A percentile compares a stretch with the other conserved stretches of the same genome.
Conservation (phyloP, 2,329 filamentous ascomycete species). For the Sporothrix globosa region DNA sequence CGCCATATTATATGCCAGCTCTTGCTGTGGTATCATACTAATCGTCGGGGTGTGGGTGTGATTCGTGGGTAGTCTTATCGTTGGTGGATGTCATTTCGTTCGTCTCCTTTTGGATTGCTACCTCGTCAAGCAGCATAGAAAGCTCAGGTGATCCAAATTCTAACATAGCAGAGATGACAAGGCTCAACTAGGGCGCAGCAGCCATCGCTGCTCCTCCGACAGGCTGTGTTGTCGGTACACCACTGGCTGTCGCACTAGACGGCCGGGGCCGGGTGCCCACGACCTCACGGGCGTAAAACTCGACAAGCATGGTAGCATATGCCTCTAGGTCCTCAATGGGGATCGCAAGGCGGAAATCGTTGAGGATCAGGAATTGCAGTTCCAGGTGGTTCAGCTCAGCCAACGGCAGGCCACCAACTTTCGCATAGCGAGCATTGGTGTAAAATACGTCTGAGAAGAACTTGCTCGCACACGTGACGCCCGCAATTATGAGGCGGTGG, state of each 20-base stretch:
- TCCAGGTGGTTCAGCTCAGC: constrained; percentile 95
- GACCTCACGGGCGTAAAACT: constrained; percentile 94
- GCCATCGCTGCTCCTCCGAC: neutral
- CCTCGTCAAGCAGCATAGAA: neutral
- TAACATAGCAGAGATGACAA: neutral
- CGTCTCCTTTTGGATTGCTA: neutral
- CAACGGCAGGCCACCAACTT: constrained; percentile 92
- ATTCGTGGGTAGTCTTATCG: neutral
- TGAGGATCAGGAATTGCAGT: constrained; percentile 90
- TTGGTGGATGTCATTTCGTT: neutral
- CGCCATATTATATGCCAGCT: neutral
- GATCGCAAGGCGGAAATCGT: constrained; percentile 92
- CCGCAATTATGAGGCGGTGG: constrained; percentile 92
- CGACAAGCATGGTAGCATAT: constrained; percentile 97
- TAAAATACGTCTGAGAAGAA: constrained; percentile 99
- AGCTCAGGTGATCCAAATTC: neutral
- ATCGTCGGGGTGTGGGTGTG: neutral
- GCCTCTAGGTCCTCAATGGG: constrained; percentile 94
- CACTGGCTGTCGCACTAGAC: neutral
- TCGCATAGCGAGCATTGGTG: constrained; percentile 97
- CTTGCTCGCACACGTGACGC: constrained; percentile 97
- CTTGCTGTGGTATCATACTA: neutral
- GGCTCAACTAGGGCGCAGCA: constrained; percentile 2
- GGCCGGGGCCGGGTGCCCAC: constrained; percentile 51
- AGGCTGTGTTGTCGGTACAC: neutral